Evolutionary conservation across 768 basidiomycete genomes (phyloP), one percentile per base, ranked within the genome.

Genomic region (Lentinula raphanica): DNA sequence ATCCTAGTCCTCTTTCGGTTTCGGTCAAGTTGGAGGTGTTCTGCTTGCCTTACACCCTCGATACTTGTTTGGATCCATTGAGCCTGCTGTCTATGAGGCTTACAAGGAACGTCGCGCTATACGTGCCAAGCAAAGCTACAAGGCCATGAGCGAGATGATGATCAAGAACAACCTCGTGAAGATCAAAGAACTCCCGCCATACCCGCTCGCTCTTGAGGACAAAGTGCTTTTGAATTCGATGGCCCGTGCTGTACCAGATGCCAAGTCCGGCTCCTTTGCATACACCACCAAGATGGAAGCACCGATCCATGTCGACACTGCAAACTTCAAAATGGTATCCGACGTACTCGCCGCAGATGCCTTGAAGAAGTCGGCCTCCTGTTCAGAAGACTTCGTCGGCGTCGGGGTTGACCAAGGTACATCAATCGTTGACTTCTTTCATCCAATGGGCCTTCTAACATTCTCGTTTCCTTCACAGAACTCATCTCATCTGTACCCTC

Each of bases 1-100:
- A 21, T n/a, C 63, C 25, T 62, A 92, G 86, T 94, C 93, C 1
- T 94, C 92, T 13, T 96, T 96, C 73, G 96, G 97, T 62, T 98
- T 98, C 77, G 95, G 97, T 66, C 97, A 98, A 82, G 96, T 98
- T 61, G 97, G 97, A 54, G 97, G 97, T 56, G 90, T 86, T 58
- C 90, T 87, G 44, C 80, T 95, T 62, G 78, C 98, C 65, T 68
- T 98, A 50, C 88, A 98, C 70, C 95, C 97, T 61, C 89, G 92
- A 63, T 92, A 92, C 75, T 80, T 97, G 62, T 86, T 95, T 62
- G 96, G 88, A 39, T 80, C 89, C 9, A 75, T 98, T 36, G 86
- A 94, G 60, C 84, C 92, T 1, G 77, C 83, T n/a, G 71, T 78
- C 60, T 95, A 94, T 65, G 82, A 85, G 51, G 74, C 77, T n/a